These are phyloP conservation scores for Zoysia pacifica DNA, from an alignment of 176 grass and related monocot species.

Conservation along the genomic window DNA sequence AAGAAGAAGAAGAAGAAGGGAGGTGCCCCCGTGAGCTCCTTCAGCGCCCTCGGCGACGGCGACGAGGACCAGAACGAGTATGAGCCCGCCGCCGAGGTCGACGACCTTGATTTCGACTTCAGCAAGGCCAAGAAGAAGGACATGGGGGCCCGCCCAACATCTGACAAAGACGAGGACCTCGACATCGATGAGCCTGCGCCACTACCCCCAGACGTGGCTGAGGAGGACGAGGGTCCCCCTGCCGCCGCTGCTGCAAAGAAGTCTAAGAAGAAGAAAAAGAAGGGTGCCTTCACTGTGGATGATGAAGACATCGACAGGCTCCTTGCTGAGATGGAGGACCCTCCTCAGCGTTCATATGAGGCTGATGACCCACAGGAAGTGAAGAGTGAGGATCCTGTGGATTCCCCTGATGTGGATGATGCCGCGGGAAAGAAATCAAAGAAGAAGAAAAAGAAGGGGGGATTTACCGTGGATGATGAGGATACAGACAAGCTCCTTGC, in stretches of 20 bases:
- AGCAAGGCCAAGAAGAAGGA: slow-evolving; percentile 73
- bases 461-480: slow-evolving; percentile 56
- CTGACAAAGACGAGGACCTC: slow-evolving; percentile 25
- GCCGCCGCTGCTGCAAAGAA: slow-evolving; percentile 46
- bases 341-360: slow-evolving; percentile 31
- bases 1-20: slow-evolving; percentile 95
- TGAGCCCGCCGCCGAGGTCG: slow-evolving; percentile 35
- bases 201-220: neutral
- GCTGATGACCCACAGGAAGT: slow-evolving; percentile 41
- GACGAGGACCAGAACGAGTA: slow-evolving; percentile 52
- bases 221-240: slow-evolving; percentile 33
- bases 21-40: slow-evolving; percentile 29
- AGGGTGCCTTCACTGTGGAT: slow-evolving; percentile 59
- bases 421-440: slow-evolving; percentile 64
- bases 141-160: slow-evolving; percentile 24
- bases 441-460: slow-evolving; percentile 95
- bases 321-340: slow-evolving; percentile 49
- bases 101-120: slow-evolving; percentile 61
- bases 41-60: slow-evolving; percentile 63
- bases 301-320: slow-evolving; percentile 72
- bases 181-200: slow-evolving; percentile 19
- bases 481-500: slow-evolving; percentile 62
- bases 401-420: slow-evolving; percentile 39
- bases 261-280: slow-evolving; percentile 95
- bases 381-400: slow-evolving; percentile 25